Evolutionary conservation across 2,329 filamentous ascomycete species (phyloP).

Genomic region (Ophiostoma sp.): DNA sequence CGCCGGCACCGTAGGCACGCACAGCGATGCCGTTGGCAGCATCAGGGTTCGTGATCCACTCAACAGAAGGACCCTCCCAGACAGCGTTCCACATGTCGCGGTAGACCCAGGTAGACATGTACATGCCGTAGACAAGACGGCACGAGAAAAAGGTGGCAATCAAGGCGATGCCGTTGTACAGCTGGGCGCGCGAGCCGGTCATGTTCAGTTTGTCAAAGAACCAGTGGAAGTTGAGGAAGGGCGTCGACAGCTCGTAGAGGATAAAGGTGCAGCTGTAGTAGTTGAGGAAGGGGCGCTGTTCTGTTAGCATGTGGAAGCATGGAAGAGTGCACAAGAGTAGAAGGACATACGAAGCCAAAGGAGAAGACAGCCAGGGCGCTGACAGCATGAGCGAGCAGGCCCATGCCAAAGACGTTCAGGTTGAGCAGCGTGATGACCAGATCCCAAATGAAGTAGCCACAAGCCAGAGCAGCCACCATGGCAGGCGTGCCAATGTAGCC

Average conservation of each 20-base stretch:
- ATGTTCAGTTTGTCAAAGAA: conserved; percentile 82
- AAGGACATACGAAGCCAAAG: conserved; percentile 54
- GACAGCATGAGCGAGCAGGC: conserved; percentile 70
- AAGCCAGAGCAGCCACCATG: conserved; percentile 69
- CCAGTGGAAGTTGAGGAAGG: conserved; percentile 86
- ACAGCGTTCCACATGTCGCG: conserved; percentile 61
- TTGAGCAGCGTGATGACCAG: conserved; percentile 63
- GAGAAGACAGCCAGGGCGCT: conserved; percentile 68
- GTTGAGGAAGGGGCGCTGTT: conserved; percentile 74
- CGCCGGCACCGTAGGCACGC: conserved; percentile 47
- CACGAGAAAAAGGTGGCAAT: conserved; percentile 70
- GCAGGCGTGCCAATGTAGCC: conserved; percentile 68
- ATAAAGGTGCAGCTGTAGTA: conserved; percentile 78
- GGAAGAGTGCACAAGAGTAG: background rate
- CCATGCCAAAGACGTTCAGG: conserved; percentile 66
- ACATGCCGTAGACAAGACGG: conserved; percentile 72
- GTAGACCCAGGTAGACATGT: conserved; percentile 64
- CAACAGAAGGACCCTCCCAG: conserved; percentile 37
- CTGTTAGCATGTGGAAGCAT: conserved; percentile 1
- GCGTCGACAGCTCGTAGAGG: conserved; percentile 79
- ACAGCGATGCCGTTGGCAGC: conserved; percentile 33
- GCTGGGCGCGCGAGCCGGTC: conserved; percentile 67
- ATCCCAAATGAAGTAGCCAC: conserved; percentile 83
- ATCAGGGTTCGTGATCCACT: conserved; percentile 27
- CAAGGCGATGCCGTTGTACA: conserved; percentile 70